Percentiles rank a stretch among this genome's conserved stretches.
These are phyloP conservation scores for Pleurotus tuoliensis DNA, from an alignment of 768 basidiomycete species.

Conservation along the genomic window DNA sequence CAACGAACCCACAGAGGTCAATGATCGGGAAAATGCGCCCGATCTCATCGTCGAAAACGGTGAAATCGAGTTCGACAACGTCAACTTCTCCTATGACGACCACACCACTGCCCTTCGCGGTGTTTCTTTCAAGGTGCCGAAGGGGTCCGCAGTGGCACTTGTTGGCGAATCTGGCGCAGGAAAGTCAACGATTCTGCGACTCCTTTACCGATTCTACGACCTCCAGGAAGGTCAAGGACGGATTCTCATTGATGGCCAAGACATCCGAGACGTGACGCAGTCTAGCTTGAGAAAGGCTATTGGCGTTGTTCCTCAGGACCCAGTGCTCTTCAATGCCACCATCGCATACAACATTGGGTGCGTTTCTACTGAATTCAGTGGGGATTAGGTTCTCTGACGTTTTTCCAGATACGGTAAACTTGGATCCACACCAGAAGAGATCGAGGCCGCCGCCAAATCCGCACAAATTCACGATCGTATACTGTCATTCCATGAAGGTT, in stretches of 20 bases:
- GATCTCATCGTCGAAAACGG: constrained; percentile 71
- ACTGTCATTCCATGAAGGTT: constrained; percentile 78
- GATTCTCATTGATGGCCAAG: constrained; percentile 81
- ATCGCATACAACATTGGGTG: constrained; percentile 74
- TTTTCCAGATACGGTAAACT: constrained; percentile 69
- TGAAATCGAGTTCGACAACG: constrained; percentile 88
- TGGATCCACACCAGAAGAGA: constrained; percentile 64
- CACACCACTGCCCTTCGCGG: constrained; percentile 66
- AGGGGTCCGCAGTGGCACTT: constrained; percentile 83
- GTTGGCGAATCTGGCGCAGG: constrained; percentile 83
- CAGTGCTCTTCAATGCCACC: constrained; percentile 67
- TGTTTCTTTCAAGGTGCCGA: constrained; percentile 86
- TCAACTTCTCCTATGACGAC: constrained; percentile 81
- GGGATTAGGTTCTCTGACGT: neutral
- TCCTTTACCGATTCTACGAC: constrained; percentile 93
- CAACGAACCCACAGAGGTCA: constrained; percentile 78
- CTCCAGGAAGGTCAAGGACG: constrained; percentile 72
- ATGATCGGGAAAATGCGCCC: constrained; percentile 72
- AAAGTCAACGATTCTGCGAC: constrained; percentile 81
- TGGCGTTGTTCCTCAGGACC: constrained; percentile 89
- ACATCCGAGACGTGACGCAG: constrained; percentile 85
- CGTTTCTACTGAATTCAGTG: constrained; percentile 13
- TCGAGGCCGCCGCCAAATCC: constrained; percentile 73
- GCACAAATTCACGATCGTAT: constrained; percentile 90
- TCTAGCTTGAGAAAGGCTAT: constrained; percentile 73